Conservation (phyloP, 208 protist species). For the Naegleria fowleri region DNA sequence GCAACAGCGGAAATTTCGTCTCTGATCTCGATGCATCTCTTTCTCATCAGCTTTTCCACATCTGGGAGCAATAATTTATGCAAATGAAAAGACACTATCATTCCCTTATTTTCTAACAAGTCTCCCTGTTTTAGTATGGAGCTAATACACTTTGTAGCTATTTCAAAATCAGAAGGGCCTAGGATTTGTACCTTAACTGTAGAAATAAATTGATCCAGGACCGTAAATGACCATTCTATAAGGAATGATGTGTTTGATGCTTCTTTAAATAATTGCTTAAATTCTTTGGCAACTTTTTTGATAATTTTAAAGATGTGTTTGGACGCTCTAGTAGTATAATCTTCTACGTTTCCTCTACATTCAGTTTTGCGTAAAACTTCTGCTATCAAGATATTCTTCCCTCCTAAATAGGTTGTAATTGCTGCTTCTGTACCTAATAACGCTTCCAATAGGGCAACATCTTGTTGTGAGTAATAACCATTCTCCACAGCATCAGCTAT, state of each 20-base stretch:
- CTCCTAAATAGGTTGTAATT: neutral
- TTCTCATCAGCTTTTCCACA: neutral
- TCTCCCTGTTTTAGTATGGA: neutral
- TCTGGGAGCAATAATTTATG: neutral
- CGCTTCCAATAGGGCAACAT: neutral
- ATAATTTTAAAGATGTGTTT: neutral
- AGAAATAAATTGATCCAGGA: neutral
- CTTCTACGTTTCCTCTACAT: neutral
- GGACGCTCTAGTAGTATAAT: neutral
- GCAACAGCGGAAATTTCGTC: neutral
- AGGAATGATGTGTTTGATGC: neutral
- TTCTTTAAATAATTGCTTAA: neutral
- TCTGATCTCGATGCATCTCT: neutral
- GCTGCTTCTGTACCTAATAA: neutral
- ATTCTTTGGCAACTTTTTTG: neutral
- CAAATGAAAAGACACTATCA: neutral
- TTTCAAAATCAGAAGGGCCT: neutral
- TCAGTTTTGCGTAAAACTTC: neutral
- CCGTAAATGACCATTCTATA: neutral
- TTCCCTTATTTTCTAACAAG: neutral
- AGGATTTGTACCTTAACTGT: neutral
- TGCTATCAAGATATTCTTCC: neutral
- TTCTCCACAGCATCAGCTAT: neutral
- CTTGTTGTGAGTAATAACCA: neutral
- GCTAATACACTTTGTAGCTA: neutral